A percentile compares a stretch with the other conserved stretches of the same genome.
These are phyloP conservation scores for Venturia pyrina DNA, from an alignment of 2,329 filamentous ascomycete species.

Conservation along the genomic window DNA sequence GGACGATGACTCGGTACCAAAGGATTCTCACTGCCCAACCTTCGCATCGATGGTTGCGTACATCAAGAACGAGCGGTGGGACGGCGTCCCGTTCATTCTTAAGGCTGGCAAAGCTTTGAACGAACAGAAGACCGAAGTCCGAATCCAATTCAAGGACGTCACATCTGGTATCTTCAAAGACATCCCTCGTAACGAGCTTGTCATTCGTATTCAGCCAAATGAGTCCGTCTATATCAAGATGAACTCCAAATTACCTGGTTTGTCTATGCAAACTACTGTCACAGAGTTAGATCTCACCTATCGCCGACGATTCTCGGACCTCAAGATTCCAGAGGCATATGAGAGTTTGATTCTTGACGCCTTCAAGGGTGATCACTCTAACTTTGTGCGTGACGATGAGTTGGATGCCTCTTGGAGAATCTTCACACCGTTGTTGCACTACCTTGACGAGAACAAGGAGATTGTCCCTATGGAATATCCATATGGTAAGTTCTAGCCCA, in stretches of 20 bases:
- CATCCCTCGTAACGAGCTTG: conserved; percentile 96
- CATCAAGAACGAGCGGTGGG: conserved; percentile 99
- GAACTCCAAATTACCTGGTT: conserved; percentile 97
- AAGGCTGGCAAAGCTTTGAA: conserved; percentile 98
- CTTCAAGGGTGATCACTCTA: conserved; percentile 97
- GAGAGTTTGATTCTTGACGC: conserved; percentile 96
- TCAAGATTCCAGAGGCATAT: conserved; percentile 99
- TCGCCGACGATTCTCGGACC: conserved; percentile 93
- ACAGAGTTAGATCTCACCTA: conserved; percentile 98
- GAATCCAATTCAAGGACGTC: conserved; percentile 99
- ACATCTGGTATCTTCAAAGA: conserved; percentile 99
- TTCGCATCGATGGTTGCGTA: conserved; percentile 96
- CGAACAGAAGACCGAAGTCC: conserved; percentile 98
- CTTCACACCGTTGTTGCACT: conserved; percentile 94
- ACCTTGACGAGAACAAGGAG: conserved; percentile 98
- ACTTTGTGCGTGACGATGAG: conserved; percentile 64
- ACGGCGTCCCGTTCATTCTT: conserved; percentile 97
- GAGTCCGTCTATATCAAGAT: conserved; percentile 99
- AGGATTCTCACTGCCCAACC: conserved; percentile 93
- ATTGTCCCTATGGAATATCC: conserved; percentile 99
- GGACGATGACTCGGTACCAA: conserved; percentile 95
- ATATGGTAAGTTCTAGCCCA: conserved; percentile 60
- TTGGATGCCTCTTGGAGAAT: conserved; percentile 97
- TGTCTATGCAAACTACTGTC: conserved; percentile 99
- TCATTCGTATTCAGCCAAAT: conserved; percentile 98